Percentiles rank a stretch among this genome's conserved stretches.
These are phyloP conservation scores for Yamadazyma taylorii DNA, from an alignment of 1,139 yeast genomes.

Conservation along the genomic window DNA sequence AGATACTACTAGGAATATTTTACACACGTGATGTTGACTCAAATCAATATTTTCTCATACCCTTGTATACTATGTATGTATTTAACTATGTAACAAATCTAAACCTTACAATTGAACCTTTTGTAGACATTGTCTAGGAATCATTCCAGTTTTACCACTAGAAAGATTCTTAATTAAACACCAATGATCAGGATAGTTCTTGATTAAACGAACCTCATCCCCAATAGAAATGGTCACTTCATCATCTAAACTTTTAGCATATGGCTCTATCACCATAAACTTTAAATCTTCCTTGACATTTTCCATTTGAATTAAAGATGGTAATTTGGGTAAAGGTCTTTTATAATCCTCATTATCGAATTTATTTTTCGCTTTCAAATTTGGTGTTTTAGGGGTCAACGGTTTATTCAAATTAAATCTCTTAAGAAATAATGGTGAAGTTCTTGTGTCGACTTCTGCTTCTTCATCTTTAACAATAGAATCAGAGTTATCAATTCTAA, in stretches of 20 bases:
- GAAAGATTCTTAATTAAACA: constrained; percentile 24
- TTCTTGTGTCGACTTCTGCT: constrained; percentile 22
- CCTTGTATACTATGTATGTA: constrained; percentile 8
- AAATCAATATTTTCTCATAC: too few relatives aligned
- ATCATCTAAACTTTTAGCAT: constrained; percentile 31
- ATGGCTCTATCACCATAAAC: constrained; percentile 27
- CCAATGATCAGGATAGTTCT: constrained; percentile 43
- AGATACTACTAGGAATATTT: constrained; percentile 16
- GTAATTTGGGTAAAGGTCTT: constrained; percentile 19
- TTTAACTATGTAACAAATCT: constrained; percentile 2
- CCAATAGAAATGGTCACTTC: constrained; percentile 35
- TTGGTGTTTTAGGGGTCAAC: constrained; percentile 13
- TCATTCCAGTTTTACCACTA: constrained; percentile 28
- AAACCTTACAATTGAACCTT: neutral
- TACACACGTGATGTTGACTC: too few relatives aligned
- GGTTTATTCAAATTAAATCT: constrained; percentile 30
- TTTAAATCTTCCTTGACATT: constrained; percentile 12
- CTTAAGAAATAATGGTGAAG: constrained; percentile 37
- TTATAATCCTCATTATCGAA: constrained; percentile 1
- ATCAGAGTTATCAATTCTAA: constrained; percentile 4
- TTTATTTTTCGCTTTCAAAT: too few relatives aligned
- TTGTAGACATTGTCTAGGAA: constrained; percentile 33
- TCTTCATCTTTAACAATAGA: constrained; percentile 19
- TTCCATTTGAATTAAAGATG: constrained; percentile 17
- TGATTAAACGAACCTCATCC: constrained; percentile 28